Base-by-base conservation (phyloP, 106 monocot species). In the Xerophyta viscosa region DNA sequence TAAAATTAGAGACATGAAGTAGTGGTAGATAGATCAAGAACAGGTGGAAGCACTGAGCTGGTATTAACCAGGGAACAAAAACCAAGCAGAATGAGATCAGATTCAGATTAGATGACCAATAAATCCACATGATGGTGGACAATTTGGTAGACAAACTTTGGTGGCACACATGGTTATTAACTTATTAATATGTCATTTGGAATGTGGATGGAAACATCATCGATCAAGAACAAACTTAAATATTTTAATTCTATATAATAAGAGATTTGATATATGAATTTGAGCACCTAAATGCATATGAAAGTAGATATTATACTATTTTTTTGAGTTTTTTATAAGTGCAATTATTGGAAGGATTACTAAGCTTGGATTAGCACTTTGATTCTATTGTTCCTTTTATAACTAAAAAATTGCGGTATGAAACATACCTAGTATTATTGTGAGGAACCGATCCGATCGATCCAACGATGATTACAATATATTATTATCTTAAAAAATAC, bases 151-250 rank as follows among this genome's bases (percentile, higher is more conserved):
- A 24, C 60, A 66, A 50, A 6, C 50, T 70, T 65, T 65, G 70
- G 65, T 76, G 76, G 64, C 61, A 61, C 60, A 77, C 77, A 71
- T 60, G 76, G n/a, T n/a, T n/a, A n/a, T n/a, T n/a, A n/a, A n/a
- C n/a, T n/a, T 28, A 27, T 15, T n/a, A 24, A 20, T 26, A 19
- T 30, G 15, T 37, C 66, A 55, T 53, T 12, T 66, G 49, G 31
- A 64, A 37, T 65, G 22, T 26, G 57, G 41, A 62, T 71, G 67
- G 77, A 77, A 72, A 60, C 58, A 71, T 71, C 56, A 66, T 71
- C 56, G 54, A 56, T n/a, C n/a, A 71, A 71, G 60, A 66, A 62
- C 55, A 11, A 57, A 22, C 41, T 57, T 56, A 63, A 57, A 27
- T 52, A 75, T 46, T 57, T 31, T 30, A 9, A 52, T 24, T 20